Evolutionary conservation across 495 filamentous ascomycete genomes (phyloP).

Genomic region (Talaromyces thailandensis): DNA sequence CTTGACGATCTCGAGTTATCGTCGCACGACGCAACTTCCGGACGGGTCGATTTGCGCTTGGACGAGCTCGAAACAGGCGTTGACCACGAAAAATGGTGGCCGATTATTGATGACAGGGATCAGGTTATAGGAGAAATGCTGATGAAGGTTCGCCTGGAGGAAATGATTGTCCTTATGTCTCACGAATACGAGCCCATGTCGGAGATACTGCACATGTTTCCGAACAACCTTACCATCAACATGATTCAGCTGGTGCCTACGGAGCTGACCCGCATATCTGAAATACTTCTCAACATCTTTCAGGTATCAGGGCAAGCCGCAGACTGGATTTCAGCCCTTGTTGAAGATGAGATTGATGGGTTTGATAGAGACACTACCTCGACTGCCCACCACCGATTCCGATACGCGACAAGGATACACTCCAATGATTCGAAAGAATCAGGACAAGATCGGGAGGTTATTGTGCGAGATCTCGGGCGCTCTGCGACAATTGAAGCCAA

Average conservation of each 20-base stretch:
- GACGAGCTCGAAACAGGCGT: slow-evolving; percentile 71
- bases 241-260: slow-evolving; percentile 72
- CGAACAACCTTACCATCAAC: slow-evolving; percentile 72
- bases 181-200: slow-evolving; percentile 78
- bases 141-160: slow-evolving; percentile 74
- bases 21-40: slow-evolving; percentile 52
- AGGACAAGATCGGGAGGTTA: slow-evolving; percentile 47
- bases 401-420: slow-evolving; percentile 68
- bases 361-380: slow-evolving; percentile 60
- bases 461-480: slow-evolving; percentile 51
- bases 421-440: slow-evolving; percentile 70
- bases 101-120: slow-evolving; percentile 61
- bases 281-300: slow-evolving; percentile 86
- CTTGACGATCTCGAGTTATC: slow-evolving; percentile 43
- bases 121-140: slow-evolving; percentile 79
- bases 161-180: slow-evolving; percentile 79
- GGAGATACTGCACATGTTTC: slow-evolving; percentile 77
- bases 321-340: slow-evolving; percentile 87
- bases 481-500: slow-evolving; percentile 70
- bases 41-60: slow-evolving; percentile 75
- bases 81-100: slow-evolving; percentile 87
- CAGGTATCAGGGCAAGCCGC: slow-evolving; percentile 84
- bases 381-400: slow-evolving; percentile 52
- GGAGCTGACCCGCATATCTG: slow-evolving; percentile 69
- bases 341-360: slow-evolving; percentile 96